These are phyloP conservation scores for Coemansia erecta DNA, from an alignment of 192 early-diverging fungal species.

Conservation along the genomic window DNA sequence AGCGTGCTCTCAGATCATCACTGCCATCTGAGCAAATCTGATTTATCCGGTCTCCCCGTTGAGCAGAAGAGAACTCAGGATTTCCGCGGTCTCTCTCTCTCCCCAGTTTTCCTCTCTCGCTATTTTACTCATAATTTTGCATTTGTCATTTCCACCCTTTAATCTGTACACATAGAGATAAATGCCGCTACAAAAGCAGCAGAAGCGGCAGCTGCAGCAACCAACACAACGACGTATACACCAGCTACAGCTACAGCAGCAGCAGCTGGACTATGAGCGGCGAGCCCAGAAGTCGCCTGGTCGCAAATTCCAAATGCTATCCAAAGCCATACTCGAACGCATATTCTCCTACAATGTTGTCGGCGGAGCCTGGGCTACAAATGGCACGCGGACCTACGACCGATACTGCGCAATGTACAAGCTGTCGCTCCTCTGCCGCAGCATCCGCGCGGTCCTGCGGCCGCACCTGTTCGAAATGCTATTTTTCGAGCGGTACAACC, in stretches of 20 bases:
- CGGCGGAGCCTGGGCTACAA: constrained; percentile 5
- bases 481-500: constrained; percentile 39
- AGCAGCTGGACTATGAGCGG: no score
- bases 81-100: not conserved
- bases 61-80: not conserved
- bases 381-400: constrained; percentile 2
- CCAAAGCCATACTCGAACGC: constrained; percentile 27
- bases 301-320: constrained; percentile 26
- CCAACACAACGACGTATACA: no score
- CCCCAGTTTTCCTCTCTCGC: not conserved
- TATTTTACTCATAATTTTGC: not conserved
- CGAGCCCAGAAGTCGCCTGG: no score
- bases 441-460: constrained; percentile 16
- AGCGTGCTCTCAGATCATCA: not conserved
- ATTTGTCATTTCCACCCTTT: not conserved
- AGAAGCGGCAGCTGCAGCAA: no score
- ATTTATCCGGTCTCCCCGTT: no score
- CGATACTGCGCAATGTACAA: not conserved
- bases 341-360: constrained; percentile 6
- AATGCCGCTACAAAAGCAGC: constrained; percentile 8
- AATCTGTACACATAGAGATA: not conserved
- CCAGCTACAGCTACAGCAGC: no score
- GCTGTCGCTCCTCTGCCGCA: constrained; percentile 17
- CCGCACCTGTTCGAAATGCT: constrained; percentile 16
- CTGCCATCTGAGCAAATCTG: not conserved